A percentile compares a stretch with the other conserved stretches of the same genome.
phyloP scores from a whole-genome alignment of 2,329 filamentous ascomycete genomes.

The Neonectria ditissima region DNA sequence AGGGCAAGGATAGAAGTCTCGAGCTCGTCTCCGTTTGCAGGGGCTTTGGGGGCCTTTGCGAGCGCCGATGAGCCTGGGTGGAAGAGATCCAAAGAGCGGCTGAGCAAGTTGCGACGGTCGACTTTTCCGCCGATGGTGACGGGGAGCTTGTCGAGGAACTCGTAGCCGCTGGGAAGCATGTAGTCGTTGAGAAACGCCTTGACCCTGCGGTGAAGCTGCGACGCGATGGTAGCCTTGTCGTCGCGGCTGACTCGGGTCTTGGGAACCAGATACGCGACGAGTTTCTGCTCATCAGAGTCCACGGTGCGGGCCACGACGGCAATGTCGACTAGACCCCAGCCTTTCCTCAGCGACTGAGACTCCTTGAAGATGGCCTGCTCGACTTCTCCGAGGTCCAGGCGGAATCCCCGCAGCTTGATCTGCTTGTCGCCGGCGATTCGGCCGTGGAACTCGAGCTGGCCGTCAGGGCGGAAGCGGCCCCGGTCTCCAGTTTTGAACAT shows the following conservation, averaged over 20 bases:
- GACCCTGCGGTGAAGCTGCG: slow-evolving; percentile 35
- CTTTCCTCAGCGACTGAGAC: slow-evolving; percentile 28
- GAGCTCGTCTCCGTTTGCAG: slow-evolving; percentile 27
- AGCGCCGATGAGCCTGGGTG: slow-evolving; percentile 20
- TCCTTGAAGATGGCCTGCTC: slow-evolving; percentile 44
- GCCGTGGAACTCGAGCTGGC: slow-evolving; percentile 53
- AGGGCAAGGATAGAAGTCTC: slow-evolving; percentile 35
- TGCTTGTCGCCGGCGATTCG: slow-evolving; percentile 55
- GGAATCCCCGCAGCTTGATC: slow-evolving; percentile 47
- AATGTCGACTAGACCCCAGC: slow-evolving; percentile 30
- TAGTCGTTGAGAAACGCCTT: slow-evolving; percentile 41
- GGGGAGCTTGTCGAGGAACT: slow-evolving; percentile 36
- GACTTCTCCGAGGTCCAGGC: slow-evolving; percentile 55
- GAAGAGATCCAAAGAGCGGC: slow-evolving; percentile 33
- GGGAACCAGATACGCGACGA: slow-evolving; percentile 41
- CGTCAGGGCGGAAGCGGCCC: slow-evolving; percentile 51
- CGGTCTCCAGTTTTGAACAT: slow-evolving; percentile 59
- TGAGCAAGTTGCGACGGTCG: slow-evolving; percentile 36
- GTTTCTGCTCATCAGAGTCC: slow-evolving; percentile 36
- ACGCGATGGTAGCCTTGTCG: slow-evolving; percentile 28
- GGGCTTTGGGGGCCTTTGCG: slow-evolving; percentile 14
- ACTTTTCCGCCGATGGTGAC: slow-evolving; percentile 42
- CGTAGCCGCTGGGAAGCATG: slow-evolving; percentile 44
- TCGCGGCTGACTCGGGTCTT: slow-evolving; percentile 28
- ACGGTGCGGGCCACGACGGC: slow-evolving; percentile 37